A percentile compares a stretch with the other conserved stretches of the same genome.
phyloP scores from a whole-genome alignment of 2,329 filamentous ascomycete species.

The Colletotrichum sp. region DNA sequence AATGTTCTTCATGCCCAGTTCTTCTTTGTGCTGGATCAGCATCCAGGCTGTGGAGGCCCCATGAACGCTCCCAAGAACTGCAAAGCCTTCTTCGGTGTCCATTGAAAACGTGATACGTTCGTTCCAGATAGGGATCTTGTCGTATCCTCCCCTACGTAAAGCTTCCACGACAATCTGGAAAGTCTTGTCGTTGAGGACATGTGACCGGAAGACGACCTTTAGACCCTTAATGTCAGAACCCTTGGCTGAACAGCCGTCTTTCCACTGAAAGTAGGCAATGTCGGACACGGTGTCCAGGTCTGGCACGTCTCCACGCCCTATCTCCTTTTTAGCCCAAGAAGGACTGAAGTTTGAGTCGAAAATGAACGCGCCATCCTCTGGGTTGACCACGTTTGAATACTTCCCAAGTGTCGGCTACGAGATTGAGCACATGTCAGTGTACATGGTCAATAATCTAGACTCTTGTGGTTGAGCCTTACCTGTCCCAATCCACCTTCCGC shows the following conservation, averaged over 20 bases:
- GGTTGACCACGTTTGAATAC: not conserved
- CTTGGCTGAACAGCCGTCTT: not conserved
- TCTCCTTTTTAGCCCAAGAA: not conserved
- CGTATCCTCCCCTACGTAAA: not conserved
- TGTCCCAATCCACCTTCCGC: not conserved
- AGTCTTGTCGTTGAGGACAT: not conserved
- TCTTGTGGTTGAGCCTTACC: no score
- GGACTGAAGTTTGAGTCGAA: not conserved
- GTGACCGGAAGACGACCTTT: not conserved
- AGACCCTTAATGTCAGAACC: not conserved
- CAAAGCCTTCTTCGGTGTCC: not conserved
- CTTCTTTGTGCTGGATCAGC: not conserved
- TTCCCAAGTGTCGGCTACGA: not conserved
- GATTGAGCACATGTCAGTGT: accelerated
- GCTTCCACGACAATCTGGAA: not conserved
- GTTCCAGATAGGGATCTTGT: not conserved
- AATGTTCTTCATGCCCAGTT: not conserved
- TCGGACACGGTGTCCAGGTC: not conserved
- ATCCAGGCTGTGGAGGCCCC: not conserved
- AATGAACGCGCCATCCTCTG: not conserved
- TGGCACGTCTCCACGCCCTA: not conserved
- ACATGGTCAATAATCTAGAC: accelerated
- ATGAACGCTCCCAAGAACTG: not conserved
- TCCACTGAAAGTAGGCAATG: not conserved
- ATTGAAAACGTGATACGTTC: not conserved